Evolutionary conservation across 2,329 filamentous ascomycete species (phyloP).

Genomic region (Calonectria fujianensis): DNA sequence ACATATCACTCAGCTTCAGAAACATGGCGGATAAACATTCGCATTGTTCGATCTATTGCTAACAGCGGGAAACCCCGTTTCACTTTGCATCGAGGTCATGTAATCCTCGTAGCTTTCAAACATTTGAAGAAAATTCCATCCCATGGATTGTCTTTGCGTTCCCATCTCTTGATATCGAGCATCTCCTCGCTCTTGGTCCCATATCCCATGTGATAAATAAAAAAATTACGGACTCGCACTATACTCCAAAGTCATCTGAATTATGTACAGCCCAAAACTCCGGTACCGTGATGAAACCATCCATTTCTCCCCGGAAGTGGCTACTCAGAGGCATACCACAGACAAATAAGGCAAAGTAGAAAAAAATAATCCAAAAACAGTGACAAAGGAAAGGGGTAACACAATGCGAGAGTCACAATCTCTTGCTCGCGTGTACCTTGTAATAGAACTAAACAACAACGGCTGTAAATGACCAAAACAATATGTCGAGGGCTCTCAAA

Average conservation of each 20-base stretch:
- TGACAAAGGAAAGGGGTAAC: constrained; percentile 15
- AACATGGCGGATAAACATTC: constrained; percentile 21
- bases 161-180: constrained; percentile 34
- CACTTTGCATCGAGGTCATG: constrained; percentile 22
- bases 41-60: constrained; percentile 40
- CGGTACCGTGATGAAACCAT: constrained; percentile 35
- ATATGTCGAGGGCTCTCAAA: constrained; percentile 19
- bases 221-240: constrained; percentile 33
- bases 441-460: background rate
- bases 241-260: constrained; percentile 30
- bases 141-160: constrained; percentile 23
- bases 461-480: constrained; percentile 27
- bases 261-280: constrained; percentile 42
- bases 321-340: constrained; percentile 10
- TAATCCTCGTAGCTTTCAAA: constrained; percentile 37
- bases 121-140: constrained; percentile 23
- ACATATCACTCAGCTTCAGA: background rate
- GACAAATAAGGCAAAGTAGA: constrained; percentile 12
- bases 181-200: constrained; percentile 11
- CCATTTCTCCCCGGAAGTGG: constrained; percentile 19
- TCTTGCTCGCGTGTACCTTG: constrained; percentile 24
- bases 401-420: constrained; percentile 12
- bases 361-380: constrained; percentile 17
- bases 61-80: constrained; percentile 32
- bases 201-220: constrained; percentile 24